Conservation (phyloP, 495 filamentous ascomycete genomes). For the Bacidia rubella region DNA sequence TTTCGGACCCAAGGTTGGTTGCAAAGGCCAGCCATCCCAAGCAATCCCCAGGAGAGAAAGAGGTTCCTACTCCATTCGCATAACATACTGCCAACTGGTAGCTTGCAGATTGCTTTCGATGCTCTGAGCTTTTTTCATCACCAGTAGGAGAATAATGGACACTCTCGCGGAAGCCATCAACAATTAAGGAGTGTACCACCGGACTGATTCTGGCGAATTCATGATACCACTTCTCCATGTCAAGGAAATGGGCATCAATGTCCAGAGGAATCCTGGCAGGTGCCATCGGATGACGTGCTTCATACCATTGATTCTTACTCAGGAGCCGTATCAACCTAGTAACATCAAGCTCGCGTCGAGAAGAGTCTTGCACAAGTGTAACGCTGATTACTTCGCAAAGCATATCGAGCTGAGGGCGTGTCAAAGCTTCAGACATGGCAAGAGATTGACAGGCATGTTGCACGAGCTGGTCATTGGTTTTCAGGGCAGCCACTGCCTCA, state of each 20-base stretch:
- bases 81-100: slow-evolving; percentile 22
- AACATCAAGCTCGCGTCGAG: slow-evolving; percentile 18
- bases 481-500: slow-evolving; percentile 15
- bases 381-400: slow-evolving; percentile 18
- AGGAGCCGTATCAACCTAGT: slow-evolving; percentile 17
- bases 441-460: slow-evolving; percentile 19
- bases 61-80: slow-evolving; percentile 17
- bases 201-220: too few species aligned
- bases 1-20: slow-evolving; percentile 13
- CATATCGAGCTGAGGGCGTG: slow-evolving; percentile 16
- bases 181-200: too few species aligned
- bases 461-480: slow-evolving; percentile 17
- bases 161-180: too few species aligned
- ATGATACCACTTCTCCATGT: too few species aligned
- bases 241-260: too few species aligned
- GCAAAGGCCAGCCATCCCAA: slow-evolving; percentile 18
- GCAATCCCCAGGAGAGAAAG: slow-evolving; percentile 18
- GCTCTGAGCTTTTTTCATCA: too few species aligned
- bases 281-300: slow-evolving; percentile 13
- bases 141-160: too few species aligned
- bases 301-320: slow-evolving; percentile 18
- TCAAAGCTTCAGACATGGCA: slow-evolving; percentile 12
- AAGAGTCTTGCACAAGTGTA: slow-evolving; percentile 17
- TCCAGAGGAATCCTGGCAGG: slow-evolving; percentile 15
- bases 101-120: too few species aligned